Evolutionary conservation across 257 asterid genomes (phyloP), one percentile per base, ranked within the genome.

Genomic region (Paulownia fortunei): DNA sequence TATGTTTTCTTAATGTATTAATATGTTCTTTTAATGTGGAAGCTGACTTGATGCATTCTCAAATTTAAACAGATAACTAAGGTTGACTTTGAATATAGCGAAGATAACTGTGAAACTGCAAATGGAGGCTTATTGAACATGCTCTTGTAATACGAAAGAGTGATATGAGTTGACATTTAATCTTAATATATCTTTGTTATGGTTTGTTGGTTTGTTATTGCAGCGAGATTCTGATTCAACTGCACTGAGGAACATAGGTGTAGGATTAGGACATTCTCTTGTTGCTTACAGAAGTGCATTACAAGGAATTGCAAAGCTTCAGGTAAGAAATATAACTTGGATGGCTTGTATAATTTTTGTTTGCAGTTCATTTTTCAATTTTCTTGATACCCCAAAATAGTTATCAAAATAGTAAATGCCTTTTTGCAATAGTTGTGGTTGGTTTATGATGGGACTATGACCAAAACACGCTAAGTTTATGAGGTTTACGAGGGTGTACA

Each of bases 151-250:
- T 36, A 8, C 32, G 6, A 16, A 41, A 21, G 15, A 21, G 21
- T 4, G 23, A n/a, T 27, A 15, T 23, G 47, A 2, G 18, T 19
- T 1, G 8, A 1, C 46, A 26, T 61, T 19, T n/a, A 8, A 36
- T 39, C 36, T 18, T 52, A 42, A n/a, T 72, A 32, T 26, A 16
- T 42, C 12, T 46, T 41, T 15, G 63, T 81, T 66, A 15, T 74
- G 69, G 64, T 66, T 80, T n/a, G n/a, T n/a, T n/a, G n/a, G n/a
- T n/a, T n/a, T 74, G 80, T 62, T 55, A 37, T 76, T 84, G 80
- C 91, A 92, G 98, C 82, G 96, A 47, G 97, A 94, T 85, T 87
- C 98, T 41, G 98, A 94, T 78, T 92, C 97, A 66, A 94, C 98
- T 16, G 97, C 88, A 36, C 77, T 94, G 76, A 92, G 98, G 87